Evolutionary conservation across 768 basidiomycete genomes (phyloP).

Genomic region (Chalciporus piperatus): DNA sequence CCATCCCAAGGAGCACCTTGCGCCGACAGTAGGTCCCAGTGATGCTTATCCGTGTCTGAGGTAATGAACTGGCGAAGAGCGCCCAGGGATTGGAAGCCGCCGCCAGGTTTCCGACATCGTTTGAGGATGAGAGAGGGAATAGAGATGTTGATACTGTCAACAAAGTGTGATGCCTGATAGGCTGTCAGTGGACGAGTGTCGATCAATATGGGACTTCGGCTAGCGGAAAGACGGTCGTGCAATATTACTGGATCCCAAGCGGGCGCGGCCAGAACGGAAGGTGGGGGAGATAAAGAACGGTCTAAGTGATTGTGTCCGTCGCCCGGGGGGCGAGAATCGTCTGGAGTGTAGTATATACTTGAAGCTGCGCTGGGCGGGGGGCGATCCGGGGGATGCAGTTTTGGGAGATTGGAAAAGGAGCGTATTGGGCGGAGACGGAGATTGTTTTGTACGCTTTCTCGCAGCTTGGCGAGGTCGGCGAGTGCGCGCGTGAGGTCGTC

Average conservation of each 20-base stretch:
- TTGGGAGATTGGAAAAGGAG: slow-evolving; percentile 51
- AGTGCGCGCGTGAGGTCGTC: slow-evolving; percentile 68
- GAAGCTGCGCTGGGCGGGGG: slow-evolving; percentile 41
- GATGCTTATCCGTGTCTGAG: slow-evolving; percentile 66
- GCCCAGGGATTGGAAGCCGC: slow-evolving; percentile 62
- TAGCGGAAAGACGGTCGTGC: slow-evolving; percentile 45
- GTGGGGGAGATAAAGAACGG: slow-evolving; percentile 14
- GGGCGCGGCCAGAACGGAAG: slow-evolving; percentile 34
- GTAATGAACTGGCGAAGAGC: slow-evolving; percentile 79
- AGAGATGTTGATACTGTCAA: slow-evolving; percentile 75
- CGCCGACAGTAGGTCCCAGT: slow-evolving; percentile 65
- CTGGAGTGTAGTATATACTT: slow-evolving; percentile 54
- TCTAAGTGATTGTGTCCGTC: slow-evolving; percentile 16
- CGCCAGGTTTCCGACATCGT: slow-evolving; percentile 70
- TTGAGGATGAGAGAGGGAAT: slow-evolving; percentile 91
- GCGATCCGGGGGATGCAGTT: slow-evolving; percentile 30
- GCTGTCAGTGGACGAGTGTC: slow-evolving; percentile 75
- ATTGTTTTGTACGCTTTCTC: slow-evolving; percentile 72
- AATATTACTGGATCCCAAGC: slow-evolving; percentile 44
- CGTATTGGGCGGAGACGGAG: slow-evolving; percentile 76
- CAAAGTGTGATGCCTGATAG: slow-evolving; percentile 63
- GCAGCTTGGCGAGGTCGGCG: slow-evolving; percentile 62
- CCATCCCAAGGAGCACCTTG: slow-evolving; percentile 63
- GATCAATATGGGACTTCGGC: slow-evolving; percentile 60
- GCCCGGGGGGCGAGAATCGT: slow-evolving; percentile 31